A percentile compares a stretch with the other conserved stretches of the same genome.
Evolutionary conservation across 306 rosid genomes (phyloP).

Genomic region (Parietaria judaica): DNA sequence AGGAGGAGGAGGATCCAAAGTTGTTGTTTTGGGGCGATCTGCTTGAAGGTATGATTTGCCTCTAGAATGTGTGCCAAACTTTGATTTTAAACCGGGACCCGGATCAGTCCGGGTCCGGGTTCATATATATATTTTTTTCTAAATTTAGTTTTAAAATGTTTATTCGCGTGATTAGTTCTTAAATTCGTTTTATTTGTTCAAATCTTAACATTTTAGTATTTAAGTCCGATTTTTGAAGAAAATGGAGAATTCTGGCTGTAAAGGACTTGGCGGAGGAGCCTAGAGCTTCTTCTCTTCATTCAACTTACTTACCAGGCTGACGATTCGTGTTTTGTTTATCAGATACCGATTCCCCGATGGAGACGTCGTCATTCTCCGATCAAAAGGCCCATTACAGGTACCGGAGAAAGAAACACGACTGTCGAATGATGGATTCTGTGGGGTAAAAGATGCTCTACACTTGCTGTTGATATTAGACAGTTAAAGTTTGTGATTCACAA

Average conservation of each 20-base stretch:
- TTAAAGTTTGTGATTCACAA: too few relatives aligned
- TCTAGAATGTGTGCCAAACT: not conserved
- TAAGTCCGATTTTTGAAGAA: too few relatives aligned
- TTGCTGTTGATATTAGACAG: too few relatives aligned
- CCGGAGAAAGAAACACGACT: conserved; percentile 87
- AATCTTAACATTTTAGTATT: too few relatives aligned
- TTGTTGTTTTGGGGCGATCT: conserved; percentile 73
- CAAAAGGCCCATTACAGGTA: conserved; percentile 86
- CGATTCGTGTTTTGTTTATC: conserved; percentile 21
- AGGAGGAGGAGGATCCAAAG: conserved; percentile 82
- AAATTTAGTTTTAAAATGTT: too few relatives aligned
- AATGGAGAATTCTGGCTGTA: too few relatives aligned
- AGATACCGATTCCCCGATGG: conserved; percentile 61
- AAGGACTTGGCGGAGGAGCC: too few relatives aligned
- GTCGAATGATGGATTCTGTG: conserved; percentile 67
- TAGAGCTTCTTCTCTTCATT: too few relatives aligned
- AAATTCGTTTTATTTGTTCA: too few relatives aligned
- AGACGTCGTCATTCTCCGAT: conserved; percentile 76
- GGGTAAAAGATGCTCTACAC: conserved; percentile 25
- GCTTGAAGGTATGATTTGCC: conserved; percentile 42
- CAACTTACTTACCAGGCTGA: not conserved
- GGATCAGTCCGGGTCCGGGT: too few relatives aligned
- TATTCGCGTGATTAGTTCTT: too few relatives aligned
- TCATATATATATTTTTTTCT: too few relatives aligned
- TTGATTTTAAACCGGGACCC: not conserved